Evolutionary conservation across 2,329 filamentous ascomycete genomes (phyloP).

Genomic region (Paraphoma chrysanthemicola): DNA sequence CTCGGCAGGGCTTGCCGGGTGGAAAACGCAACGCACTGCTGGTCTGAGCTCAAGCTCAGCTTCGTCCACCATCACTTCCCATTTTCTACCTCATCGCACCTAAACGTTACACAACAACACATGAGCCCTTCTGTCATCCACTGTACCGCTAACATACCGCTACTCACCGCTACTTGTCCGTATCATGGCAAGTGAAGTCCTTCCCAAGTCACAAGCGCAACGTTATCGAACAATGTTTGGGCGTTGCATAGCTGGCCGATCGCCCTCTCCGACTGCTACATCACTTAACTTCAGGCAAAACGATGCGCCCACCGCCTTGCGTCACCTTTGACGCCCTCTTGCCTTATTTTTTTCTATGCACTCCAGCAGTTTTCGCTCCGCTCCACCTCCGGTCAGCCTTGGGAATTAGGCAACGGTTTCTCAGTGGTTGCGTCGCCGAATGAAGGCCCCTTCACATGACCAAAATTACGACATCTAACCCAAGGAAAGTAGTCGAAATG

Average conservation of each 20-base stretch:
- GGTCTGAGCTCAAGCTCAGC: background rate
- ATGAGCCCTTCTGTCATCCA: background rate
- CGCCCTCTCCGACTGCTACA: too few species aligned
- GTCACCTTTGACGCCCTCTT: slow-evolving; percentile 1
- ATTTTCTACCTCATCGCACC: background rate
- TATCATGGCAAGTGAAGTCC: slow-evolving; percentile 4
- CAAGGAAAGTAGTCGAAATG: background rate
- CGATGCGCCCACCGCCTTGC: slow-evolving; percentile 9
- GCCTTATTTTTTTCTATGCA: background rate
- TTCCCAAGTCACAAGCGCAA: slow-evolving; percentile 11
- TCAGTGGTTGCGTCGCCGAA: background rate
- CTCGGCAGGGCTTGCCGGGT: background rate
- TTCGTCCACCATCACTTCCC: background rate
- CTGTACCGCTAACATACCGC: background rate
- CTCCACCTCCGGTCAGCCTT: slow-evolving; percentile 7
- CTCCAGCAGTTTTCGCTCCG: background rate
- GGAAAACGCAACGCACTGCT: background rate
- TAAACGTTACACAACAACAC: background rate
- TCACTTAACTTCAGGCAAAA: background rate
- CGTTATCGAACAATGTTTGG: background rate
- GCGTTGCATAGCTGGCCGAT: background rate
- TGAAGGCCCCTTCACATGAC: slow-evolving; percentile 1
- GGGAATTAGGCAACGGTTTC: background rate
- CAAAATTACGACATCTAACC: background rate
- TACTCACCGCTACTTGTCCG: background rate